Percentiles rank a stretch among this genome's conserved stretches.
phyloP scores from a whole-genome alignment of 306 rosid genomes.

The Erythrophleum fordii region DNA sequence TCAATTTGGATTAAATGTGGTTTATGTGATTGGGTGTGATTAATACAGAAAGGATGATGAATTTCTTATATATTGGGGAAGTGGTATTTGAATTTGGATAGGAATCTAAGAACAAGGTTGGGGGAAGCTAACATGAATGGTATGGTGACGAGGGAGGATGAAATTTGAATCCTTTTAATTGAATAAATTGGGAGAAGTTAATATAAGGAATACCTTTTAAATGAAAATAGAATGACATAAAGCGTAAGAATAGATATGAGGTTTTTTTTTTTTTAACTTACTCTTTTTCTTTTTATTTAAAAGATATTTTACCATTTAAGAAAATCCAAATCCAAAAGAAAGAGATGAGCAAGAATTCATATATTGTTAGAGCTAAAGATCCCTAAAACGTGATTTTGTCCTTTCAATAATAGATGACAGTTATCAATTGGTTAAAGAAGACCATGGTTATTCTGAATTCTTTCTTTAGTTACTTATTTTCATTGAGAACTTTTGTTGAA shows the following conservation, averaged over 20 bases:
- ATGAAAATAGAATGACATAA: too few species aligned
- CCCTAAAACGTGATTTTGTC: background rate
- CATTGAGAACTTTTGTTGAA: background rate
- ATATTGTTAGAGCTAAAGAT: background rate
- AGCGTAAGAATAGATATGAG: too few species aligned
- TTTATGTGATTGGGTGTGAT: background rate
- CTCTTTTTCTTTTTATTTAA: too few species aligned
- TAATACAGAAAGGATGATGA: background rate
- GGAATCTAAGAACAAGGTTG: background rate
- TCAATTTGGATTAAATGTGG: background rate
- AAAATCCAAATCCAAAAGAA: too few species aligned
- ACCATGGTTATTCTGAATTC: conserved; percentile 4
- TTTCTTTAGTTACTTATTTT: conserved; percentile 13
- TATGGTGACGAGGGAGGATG: background rate
- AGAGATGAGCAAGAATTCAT: background rate
- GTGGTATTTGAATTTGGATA: background rate
- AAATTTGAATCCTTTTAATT: too few species aligned
- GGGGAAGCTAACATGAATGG: background rate
- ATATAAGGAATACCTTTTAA: too few species aligned
- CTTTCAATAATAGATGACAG: conserved; percentile 12
- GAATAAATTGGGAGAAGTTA: too few species aligned
- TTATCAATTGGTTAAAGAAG: conserved; percentile 23
- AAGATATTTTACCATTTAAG: too few species aligned
- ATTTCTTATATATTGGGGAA: background rate
- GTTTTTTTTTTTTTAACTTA: too few species aligned